These are phyloP conservation scores for Diaporthe vexans DNA, from an alignment of 2,329 filamentous ascomycete genomes.

Conservation along the genomic window DNA sequence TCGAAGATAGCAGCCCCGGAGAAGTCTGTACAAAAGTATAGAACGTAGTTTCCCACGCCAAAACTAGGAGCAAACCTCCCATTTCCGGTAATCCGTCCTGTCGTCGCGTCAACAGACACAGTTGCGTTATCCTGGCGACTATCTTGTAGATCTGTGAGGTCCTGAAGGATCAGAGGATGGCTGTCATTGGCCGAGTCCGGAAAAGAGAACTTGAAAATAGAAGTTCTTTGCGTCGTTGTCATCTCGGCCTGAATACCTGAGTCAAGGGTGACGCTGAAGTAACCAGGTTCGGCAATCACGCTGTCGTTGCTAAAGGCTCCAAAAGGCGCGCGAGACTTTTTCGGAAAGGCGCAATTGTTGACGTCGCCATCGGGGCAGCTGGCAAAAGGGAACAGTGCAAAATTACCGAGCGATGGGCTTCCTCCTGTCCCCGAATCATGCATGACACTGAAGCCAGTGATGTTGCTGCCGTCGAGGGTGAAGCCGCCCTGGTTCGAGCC, in stretches of 20 bases:
- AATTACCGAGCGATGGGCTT: slow-evolving; percentile 77
- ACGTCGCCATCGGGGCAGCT: slow-evolving; percentile 73
- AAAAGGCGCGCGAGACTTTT: slow-evolving; percentile 55
- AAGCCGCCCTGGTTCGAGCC: slow-evolving; percentile 70
- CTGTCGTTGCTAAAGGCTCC: slow-evolving; percentile 63
- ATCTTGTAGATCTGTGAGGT: slow-evolving; percentile 74
- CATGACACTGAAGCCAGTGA: slow-evolving; percentile 70
- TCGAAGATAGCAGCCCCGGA: slow-evolving; percentile 69
- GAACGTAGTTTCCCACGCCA: slow-evolving; percentile 70
- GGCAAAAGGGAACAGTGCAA: slow-evolving; percentile 78
- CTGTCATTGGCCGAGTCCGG: slow-evolving; percentile 56
- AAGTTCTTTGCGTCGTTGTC: slow-evolving; percentile 75
- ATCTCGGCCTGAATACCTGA: slow-evolving; percentile 74
- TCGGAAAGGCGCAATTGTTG: slow-evolving; percentile 72
- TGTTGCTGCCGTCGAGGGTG: slow-evolving; percentile 62
- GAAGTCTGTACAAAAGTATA: slow-evolving; percentile 79
- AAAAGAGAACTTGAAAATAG: slow-evolving; percentile 77
- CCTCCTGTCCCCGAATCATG: slow-evolving; percentile 72
- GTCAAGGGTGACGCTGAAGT: slow-evolving; percentile 73
- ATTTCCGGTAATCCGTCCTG: slow-evolving; percentile 74
- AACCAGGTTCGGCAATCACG: slow-evolving; percentile 72
- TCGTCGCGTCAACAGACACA: slow-evolving; percentile 66
- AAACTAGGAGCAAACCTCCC: slow-evolving; percentile 76
- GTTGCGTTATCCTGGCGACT: slow-evolving; percentile 71
- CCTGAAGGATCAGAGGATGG: slow-evolving; percentile 74